Evolutionary conservation across 192 early-diverging fungal species (phyloP), one percentile per base, ranked within the genome.

Genomic region (Coemansia interrupta): DNA sequence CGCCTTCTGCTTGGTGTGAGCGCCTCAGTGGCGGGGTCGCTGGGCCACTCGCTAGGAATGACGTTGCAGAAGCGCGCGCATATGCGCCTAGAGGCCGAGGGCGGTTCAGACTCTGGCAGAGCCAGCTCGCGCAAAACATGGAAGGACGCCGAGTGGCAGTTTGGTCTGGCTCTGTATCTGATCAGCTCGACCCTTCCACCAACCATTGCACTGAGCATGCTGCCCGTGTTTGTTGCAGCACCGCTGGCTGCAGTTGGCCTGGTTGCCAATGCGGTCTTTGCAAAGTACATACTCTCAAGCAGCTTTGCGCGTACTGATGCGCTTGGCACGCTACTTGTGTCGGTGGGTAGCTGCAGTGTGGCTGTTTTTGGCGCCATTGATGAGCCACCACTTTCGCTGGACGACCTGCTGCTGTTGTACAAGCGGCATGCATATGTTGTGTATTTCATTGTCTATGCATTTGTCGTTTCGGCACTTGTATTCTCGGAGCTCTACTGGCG

Each of bases 261-360:
- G 46, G 86, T 89, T 14, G 86, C 89, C 56, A 91, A 91, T 70
- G 89, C 87, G 6, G 74, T 88, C 3, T 89, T 88, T 78, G 87
- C 89, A 7, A 66, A 80, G 30, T 64, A 83, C 38, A 72, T 91
- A 5, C 52, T 91, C 22, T 73, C 70, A 20, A 87, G 86, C 61
- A 81, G 66, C 24, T 89, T 91, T 78, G 80, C 78, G 7, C 74
- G 61, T 30, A 78, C 83, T 19, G 87, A 84, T 46, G 65, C 79
- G 36, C 53, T 83, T 73, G 89, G 88, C 29, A 91, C 89, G 5
- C 39, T 85, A 47, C 57, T 89, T 22, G 88, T 89, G 52, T 54
- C 85, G 3, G 45, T 86, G 45, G 89, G 89, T 12, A 83, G 86
- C 26, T 61, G 83, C 30, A 71, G 85, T 32, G 83, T 91, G 41